Conservation (phyloP, 139 green algal species). For the Chlamydomonas schloesseri region DNA sequence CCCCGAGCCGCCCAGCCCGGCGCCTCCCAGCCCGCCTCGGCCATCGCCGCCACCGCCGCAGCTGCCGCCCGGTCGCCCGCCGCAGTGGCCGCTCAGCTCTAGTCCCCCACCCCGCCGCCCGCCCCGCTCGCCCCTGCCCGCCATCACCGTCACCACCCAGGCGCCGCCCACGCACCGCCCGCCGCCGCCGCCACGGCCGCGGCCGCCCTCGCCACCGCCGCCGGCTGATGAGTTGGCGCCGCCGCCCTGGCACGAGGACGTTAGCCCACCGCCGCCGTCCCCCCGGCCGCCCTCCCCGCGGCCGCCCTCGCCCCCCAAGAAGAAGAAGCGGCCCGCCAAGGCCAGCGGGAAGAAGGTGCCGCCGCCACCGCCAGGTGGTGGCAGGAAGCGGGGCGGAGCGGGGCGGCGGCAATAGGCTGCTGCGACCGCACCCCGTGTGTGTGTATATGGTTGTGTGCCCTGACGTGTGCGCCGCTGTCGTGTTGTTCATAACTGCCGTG, state of each 20-base stretch:
- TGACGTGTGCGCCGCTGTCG: no score
- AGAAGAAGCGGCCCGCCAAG: neutral
- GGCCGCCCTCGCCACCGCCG: neutral
- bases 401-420: no score
- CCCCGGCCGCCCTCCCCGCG: neutral
- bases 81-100: no score
- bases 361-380: neutral
- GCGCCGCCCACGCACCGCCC: neutral
- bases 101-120: neutral
- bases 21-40: neutral
- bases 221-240: no score
- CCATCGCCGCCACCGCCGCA: no score
- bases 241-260: neutral
- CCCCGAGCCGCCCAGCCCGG: neutral
- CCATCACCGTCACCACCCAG: neutral
- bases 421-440: no score
- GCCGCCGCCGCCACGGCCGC: neutral
- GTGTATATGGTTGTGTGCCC: no score
- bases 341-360: neutral
- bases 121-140: no score
- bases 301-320: neutral
- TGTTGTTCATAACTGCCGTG: no score
- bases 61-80: neutral
- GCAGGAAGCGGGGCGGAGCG: neutral
- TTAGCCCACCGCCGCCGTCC: neutral